phyloP scores from a whole-genome alignment of 2,329 filamentous ascomycete genomes.

The Cladophialophora bantiana region DNA sequence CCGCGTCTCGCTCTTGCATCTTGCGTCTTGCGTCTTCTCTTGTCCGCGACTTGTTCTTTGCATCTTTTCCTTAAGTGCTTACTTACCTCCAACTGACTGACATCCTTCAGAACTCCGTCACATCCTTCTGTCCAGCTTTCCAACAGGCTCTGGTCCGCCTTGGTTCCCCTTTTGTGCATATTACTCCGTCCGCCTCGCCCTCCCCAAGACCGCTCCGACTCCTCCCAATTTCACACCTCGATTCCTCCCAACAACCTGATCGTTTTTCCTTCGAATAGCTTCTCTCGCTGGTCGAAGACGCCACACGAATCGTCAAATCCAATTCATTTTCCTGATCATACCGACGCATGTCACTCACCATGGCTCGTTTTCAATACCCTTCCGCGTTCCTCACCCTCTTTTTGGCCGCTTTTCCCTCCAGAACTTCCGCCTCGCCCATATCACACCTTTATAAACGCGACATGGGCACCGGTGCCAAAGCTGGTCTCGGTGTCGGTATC shows the following conservation, averaged over 20 bases:
- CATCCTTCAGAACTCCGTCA: constrained; percentile 10
- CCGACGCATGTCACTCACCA: constrained; percentile 20
- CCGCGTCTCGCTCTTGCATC: constrained; percentile 4
- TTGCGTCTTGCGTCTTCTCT: constrained; percentile 11
- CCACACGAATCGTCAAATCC: background rate
- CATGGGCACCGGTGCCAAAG: constrained; percentile 38
- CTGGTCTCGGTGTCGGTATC: constrained; percentile 39
- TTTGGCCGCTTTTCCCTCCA: constrained; percentile 26
- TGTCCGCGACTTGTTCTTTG: constrained; percentile 21
- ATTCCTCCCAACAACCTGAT: constrained; percentile 6
- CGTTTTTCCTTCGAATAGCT: background rate
- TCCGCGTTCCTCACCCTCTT: constrained; percentile 23
- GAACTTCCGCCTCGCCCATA: constrained; percentile 29
- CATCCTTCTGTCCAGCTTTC: constrained; percentile 12
- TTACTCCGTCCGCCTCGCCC: constrained; percentile 2
- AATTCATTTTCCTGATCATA: background rate
- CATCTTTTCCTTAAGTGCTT: constrained; percentile 27
- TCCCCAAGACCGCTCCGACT: constrained; percentile 9
- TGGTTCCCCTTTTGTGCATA: constrained; percentile 9
- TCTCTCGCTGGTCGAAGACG: constrained; percentile 31
- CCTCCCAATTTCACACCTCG: constrained; percentile 14
- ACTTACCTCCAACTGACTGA: constrained; percentile 12
- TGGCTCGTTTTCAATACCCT: constrained; percentile 17
- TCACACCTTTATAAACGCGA: constrained; percentile 36
- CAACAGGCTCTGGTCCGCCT: constrained; percentile 10